Conservation (phyloP, 805 yeast species). For the Alloascoidea hylecoeti region DNA sequence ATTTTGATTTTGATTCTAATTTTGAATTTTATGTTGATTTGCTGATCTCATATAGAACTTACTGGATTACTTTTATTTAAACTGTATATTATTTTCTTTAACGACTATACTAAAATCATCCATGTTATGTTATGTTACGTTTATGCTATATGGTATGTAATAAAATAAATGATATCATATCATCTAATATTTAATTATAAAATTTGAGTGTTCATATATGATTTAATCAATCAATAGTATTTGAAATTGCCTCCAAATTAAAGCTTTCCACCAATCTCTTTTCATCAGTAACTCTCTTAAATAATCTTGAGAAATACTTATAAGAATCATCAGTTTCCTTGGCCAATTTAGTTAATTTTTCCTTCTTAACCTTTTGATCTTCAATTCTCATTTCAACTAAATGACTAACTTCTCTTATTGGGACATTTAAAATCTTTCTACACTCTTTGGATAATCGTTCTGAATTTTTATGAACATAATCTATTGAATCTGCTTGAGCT, state of each 20-base stretch:
- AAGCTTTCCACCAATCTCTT: slow-evolving; percentile 23
- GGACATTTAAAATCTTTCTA: slow-evolving; percentile 65
- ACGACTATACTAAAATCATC: too few species aligned
- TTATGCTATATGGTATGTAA: too few species aligned
- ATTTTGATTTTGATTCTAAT: too few species aligned
- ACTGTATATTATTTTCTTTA: too few species aligned
- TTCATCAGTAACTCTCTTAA: slow-evolving; percentile 29
- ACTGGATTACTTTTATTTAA: too few species aligned
- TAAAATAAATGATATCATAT: too few species aligned
- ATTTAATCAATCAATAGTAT: background rate
- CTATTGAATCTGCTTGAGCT: slow-evolving; percentile 45
- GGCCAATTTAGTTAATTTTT: slow-evolving; percentile 34
- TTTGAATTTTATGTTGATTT: too few species aligned
- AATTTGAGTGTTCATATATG: too few species aligned
- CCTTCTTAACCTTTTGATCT: slow-evolving; percentile 40
- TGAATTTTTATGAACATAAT: slow-evolving; percentile 70
- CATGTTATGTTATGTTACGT: too few species aligned
- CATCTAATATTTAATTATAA: too few species aligned
- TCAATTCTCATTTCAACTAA: slow-evolving; percentile 57
- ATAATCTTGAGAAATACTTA: slow-evolving; percentile 37
- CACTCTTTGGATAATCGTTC: slow-evolving; percentile 71
- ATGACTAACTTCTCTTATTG: slow-evolving; percentile 68
- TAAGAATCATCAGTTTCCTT: slow-evolving; percentile 41
- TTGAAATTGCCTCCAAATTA: slow-evolving; percentile 21
- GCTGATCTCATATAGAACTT: too few species aligned